Base-by-base conservation (phyloP, 129 eudicot genomes). In the Artemisia annua region DNA sequence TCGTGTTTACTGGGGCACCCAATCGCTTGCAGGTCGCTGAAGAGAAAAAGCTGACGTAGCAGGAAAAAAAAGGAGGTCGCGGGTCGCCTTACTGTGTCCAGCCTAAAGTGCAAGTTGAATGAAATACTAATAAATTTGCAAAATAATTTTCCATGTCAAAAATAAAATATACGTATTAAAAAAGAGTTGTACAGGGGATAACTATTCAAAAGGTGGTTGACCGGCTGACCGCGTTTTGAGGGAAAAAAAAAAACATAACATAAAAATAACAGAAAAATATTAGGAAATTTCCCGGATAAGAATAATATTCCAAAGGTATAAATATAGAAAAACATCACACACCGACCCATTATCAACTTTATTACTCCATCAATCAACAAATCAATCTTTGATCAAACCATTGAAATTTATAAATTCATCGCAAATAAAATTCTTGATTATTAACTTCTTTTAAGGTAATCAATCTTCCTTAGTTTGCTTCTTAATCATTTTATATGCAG, bases 371-470 rank as follows among this genome's bases (percentile, higher is more conserved):
- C 26, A 3, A 32, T 30, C 39, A 26, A 26, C 30, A 28, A 28
- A 28, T 28, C 43, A 32, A 39, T 48, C 12, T 64, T 66, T 69
- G 49, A 65, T 75, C 67, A 1, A 7, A 39, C 46, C 7, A 7
- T 4, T 32, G 7, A 32, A 10, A 39, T 13, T 57, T 75, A n/a
- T 43, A 39, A 39, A 39, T 59, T n/a, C 66, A 17, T 66, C 73
- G 13, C 79, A 43, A 24, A 30, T 28, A 28, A 3, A 28, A 2
- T 28, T 28, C 3, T 28, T 2, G 57, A 65, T 24, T 66, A 19
- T 22, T 19, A 55, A 54, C 73, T 75, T 66, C 50, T 43, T 54
- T 55, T 19, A 7, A 39, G 79, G 79, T 75, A 66, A 66, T 43
- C 11, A 66, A 19, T 64, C 54, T 51, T 74, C 43, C 66, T 1